Conservation (phyloP, 306 rosid genomes). For the Ormosia emarginata region DNA sequence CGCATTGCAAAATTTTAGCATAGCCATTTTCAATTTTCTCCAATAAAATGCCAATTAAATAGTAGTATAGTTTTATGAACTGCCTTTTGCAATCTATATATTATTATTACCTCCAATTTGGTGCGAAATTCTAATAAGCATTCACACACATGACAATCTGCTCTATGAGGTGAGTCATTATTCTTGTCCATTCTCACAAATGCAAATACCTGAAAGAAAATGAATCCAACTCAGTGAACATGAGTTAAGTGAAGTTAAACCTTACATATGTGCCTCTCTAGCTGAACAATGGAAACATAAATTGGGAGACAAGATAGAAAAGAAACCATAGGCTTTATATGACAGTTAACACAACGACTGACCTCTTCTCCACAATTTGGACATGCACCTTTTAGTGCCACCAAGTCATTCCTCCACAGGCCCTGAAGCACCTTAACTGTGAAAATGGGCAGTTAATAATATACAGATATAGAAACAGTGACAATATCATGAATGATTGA, state of each 20-base stretch:
- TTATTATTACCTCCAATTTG: constrained; percentile 70
- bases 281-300: not conserved
- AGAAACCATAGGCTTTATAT: not conserved
- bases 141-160: constrained; percentile 90
- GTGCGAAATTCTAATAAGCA: constrained; percentile 75
- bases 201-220: constrained; percentile 78
- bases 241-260: not conserved
- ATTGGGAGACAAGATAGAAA: not conserved
- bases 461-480: not conserved
- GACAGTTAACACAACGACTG: not conserved
- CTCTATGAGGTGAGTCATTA: constrained; percentile 70
- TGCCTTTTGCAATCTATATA: not conserved
- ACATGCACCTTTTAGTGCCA: constrained; percentile 73
- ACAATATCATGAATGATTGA: not conserved
- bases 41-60: not conserved
- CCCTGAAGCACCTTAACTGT: constrained; percentile 82
- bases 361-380: constrained; percentile 90
- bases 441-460: not conserved
- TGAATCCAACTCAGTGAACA: constrained; percentile 2
- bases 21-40: not conserved
- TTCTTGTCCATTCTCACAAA: constrained; percentile 65
- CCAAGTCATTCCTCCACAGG: constrained; percentile 74
- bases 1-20: not conserved
- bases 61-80: not conserved
- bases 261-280: not conserved